Evolutionary conservation across 139 green algal species (phyloP).

Genomic region (Chlorella sp.): DNA sequence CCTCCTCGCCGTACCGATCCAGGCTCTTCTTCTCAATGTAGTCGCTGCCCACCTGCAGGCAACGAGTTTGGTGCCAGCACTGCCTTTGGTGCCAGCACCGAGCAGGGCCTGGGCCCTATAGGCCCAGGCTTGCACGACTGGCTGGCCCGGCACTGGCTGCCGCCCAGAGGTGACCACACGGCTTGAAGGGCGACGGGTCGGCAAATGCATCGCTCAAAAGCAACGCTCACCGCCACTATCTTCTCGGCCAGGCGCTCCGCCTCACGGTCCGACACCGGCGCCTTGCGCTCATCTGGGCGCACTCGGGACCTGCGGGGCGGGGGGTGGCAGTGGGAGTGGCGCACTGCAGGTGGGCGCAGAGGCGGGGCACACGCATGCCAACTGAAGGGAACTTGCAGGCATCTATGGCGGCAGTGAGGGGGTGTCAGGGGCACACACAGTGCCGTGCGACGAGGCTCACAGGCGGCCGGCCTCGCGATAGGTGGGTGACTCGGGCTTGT

Average conservation of each 20-base stretch:
- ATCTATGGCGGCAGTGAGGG: too few relatives aligned
- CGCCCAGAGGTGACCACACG: too few relatives aligned
- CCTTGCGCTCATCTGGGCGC: not conserved
- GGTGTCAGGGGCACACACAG: not conserved
- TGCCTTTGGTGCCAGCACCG: too few relatives aligned
- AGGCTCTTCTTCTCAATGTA: conserved; percentile 28
- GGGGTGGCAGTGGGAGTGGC: not conserved
- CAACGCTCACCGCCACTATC: conserved; percentile 10
- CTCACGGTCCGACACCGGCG: not conserved
- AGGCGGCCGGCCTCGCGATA: conserved; percentile 14
- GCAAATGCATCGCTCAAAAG: too few relatives aligned
- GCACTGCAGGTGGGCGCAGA: too few relatives aligned
- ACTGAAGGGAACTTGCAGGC: not conserved
- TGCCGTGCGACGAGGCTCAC: not conserved
- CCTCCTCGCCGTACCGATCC: not conserved
- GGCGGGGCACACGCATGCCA: not conserved
- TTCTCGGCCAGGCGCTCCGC: conserved; percentile 25
- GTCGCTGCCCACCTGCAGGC: conserved; percentile 3
- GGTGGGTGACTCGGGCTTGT: not conserved
- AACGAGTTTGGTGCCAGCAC: too few relatives aligned
- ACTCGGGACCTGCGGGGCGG: not conserved
- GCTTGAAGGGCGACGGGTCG: too few relatives aligned
- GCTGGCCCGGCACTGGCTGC: too few relatives aligned
- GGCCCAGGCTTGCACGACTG: too few relatives aligned
- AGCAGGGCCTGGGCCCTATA: too few relatives aligned